Base-by-base conservation (phyloP, 345 rosid species). In the Hirschfeldia incana region DNA sequence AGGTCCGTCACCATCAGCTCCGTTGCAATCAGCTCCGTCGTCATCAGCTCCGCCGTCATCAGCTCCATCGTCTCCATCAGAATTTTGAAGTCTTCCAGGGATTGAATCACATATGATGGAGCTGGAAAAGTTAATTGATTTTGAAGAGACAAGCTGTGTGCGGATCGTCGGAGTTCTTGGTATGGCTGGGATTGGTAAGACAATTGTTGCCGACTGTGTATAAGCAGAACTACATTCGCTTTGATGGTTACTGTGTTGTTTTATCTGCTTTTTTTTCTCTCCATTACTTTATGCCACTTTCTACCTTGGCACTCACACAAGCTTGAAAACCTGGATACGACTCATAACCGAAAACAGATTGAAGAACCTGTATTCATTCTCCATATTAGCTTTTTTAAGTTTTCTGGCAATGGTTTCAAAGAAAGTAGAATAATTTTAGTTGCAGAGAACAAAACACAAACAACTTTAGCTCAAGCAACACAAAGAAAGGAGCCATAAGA, bases 401-500 rank as follows among this genome's bases (percentile, higher is more conserved):
- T 28, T 55, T 59, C 8, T 27, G 21, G 21, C 21, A 21, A 21
- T 37, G 69, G 28, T 32, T 64, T 21, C 21, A 21, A 2, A 2
- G 65, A 59, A 26, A 59, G 33, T 27, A 59, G 65, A 61, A 29
- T 12, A 1, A 61, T 29, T 7, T n/a, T 61, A 61, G 34, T 15
- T 12, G 34, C 15, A 27, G 34, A 55, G 58, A 44, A 44, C 3
- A 57, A 39, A 44, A 44, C 29, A 70, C 44, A 7, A 65, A 30
- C n/a, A 64, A 15, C 39, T 12, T 77, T 76, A 90, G 97, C 98
- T 94, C 97, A 0, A 94, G 95, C 74, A 92, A 72, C 10, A 92
- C 98, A 16, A 91, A 92, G 86, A 90, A 92, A 28, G 98, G 98
- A 77, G 98, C 97, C 89, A 85, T 91, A 13, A 91, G 76, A 72